A percentile compares a stretch with the other conserved stretches of the same genome.
phyloP scores from a whole-genome alignment of 805 yeast species.

The Metschnikowia anglica region DNA sequence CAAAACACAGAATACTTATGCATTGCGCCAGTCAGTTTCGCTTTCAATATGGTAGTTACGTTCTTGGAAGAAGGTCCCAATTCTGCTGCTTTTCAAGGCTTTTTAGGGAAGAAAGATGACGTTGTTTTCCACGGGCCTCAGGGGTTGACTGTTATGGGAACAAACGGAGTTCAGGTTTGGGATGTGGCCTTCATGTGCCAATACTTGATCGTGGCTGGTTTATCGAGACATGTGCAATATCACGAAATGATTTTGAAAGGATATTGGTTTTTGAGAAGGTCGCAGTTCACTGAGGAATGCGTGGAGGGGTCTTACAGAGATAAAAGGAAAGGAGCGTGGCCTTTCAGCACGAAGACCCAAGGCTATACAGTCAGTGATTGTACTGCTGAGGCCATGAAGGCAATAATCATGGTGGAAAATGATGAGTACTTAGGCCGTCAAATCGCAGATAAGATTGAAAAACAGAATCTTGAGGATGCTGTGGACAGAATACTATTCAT shows the following conservation, averaged over 20 bases:
- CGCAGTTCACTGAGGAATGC: constrained; percentile 84
- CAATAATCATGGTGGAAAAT: constrained; percentile 85
- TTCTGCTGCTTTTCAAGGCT: constrained; percentile 56
- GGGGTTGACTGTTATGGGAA: constrained; percentile 93
- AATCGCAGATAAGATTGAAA: constrained; percentile 47
- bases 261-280: constrained; percentile 68
- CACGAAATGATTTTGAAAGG: constrained; percentile 62
- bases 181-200: constrained; percentile 91
- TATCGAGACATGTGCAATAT: constrained; percentile 68
- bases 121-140: constrained; percentile 80
- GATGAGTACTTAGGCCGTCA: constrained; percentile 45
- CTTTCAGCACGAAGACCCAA: constrained; percentile 91
- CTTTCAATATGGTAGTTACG: constrained; percentile 74
- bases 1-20: constrained; percentile 76
- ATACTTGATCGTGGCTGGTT: constrained; percentile 73
- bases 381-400: constrained; percentile 93
- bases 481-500: constrained; percentile 72
- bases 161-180: constrained; percentile 98
- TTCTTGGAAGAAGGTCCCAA: constrained; percentile 67
- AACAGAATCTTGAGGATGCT: constrained; percentile 57
- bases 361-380: constrained; percentile 97
- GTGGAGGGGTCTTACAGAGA: constrained; percentile 80
- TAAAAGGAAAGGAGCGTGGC: constrained; percentile 87
- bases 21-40: constrained; percentile 93
- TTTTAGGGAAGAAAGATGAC: constrained; percentile 66